Base-by-base conservation (phyloP, 768 basidiomycete species). In the Hypholoma sublateritium region DNA sequence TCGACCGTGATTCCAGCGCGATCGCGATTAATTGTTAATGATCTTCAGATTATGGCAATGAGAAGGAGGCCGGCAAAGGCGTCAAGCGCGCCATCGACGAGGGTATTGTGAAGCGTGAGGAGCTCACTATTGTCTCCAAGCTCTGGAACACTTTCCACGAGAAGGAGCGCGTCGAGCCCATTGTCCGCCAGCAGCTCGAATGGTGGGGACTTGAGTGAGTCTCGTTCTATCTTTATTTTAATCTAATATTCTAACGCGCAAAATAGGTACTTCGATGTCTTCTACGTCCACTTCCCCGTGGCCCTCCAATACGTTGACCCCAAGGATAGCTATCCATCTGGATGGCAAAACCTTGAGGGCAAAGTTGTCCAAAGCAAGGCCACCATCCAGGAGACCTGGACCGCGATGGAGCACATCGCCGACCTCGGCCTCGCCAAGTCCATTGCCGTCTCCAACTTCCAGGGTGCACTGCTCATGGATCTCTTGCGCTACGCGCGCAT, bases 71-170 rank as follows among this genome's bases (percentile, higher is more conserved):
- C 4, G 92, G 90, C 1, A 79, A 86, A 64, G 93, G 93, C 60
- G 80, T 95, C 56, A 80, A 77, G 51, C 83, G 60, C 51, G 64
- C 63, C 47, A 57, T 59, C 14, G 60, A 66, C 48, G 68, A 70
- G 35, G 67, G 68, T 32, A 64, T 70, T 36, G 56, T 62, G 7
- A 53, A 62, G 48, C 50, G 68, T 19, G 48, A 59, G 21, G 59
- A 64, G 43, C 69, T 70, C 50, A 52, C 90, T 71, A 88, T 95
- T 62, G 92, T 91, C 50, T 91, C 90, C 61, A 95, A 95, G 83
- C 77, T 94, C 35, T 95, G 93, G 93, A 95, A 94, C 73, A 91
- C 90, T 5, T 91, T 88, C 78, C 92, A 96, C 67, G 84, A 87
- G 45, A 81, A 79, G 56, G 87, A 93, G 54, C 86, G 87, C 66